Evolutionary conservation across 2,329 filamentous ascomycete genomes (phyloP), one percentile per base, ranked within the genome.

Genomic region (Knufia petricola): DNA sequence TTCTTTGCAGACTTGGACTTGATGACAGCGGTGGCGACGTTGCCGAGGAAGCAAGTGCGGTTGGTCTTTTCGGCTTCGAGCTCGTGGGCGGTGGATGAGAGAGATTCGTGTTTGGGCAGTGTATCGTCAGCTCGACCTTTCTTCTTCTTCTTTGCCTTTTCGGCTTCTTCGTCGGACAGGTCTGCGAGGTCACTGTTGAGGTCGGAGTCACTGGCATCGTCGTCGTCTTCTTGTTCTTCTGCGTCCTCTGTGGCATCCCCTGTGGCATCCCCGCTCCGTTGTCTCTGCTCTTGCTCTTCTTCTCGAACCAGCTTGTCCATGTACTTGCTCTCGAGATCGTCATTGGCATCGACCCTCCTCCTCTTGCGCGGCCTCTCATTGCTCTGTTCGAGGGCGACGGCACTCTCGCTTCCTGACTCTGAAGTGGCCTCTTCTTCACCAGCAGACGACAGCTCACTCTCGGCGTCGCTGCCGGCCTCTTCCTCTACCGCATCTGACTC

Each of bases 1-100:
- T 87, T 94, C 69, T 87, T 88, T 28, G 82, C 83, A 1, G 81
- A 68, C 62, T 94, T 94, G 23, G 85, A 88, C 42, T 81, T 85
- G 60, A 96, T 87, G 36, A 87, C 87, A 46, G 83, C 74, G 19
- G 78, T 82, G 12, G 88, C 88, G 39, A 98, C 87, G 61, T 98
- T 98, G 60, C 85, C 85, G 10, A 98, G 72, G 68, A 96, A 98
- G 36, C 96, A 81, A 4, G 92, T 98, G 49, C 92, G 84, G 50
- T 79, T 78, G 7, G 90, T 85, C 70, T 94, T 95, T 50, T 94
- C 86, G 38, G 59, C 62, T 3, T 65, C 59, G 49, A 69, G 65
- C 4, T 62, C 58, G 50, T 63, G 55, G 48, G 51, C 52, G 2
- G 48, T 55, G 13, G 61, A 61, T 13, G 59, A 51, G 24, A 69